Evolutionary conservation across 306 rosid genomes (phyloP).

Genomic region (Quercus bicolor): DNA sequence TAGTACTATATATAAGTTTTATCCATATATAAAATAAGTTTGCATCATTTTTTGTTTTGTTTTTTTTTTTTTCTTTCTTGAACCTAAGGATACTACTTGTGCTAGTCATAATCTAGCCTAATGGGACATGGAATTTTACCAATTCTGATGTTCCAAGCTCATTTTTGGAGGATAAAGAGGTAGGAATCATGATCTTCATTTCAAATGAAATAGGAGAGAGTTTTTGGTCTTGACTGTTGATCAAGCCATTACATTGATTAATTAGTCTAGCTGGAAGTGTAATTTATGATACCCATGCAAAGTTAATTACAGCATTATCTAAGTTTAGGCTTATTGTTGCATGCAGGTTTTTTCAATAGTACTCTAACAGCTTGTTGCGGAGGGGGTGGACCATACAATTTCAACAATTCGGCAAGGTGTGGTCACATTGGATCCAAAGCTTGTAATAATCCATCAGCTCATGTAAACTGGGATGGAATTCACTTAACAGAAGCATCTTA

Average conservation of each 20-base stretch:
- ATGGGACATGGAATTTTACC: too few species aligned
- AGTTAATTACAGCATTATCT: not conserved
- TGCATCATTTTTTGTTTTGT: too few species aligned
- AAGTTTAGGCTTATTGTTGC: not conserved
- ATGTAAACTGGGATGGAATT: slow-evolving; percentile 64
- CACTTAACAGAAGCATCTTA: slow-evolving; percentile 71
- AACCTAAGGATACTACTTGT: too few species aligned
- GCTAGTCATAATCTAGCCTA: too few species aligned
- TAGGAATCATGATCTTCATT: too few species aligned
- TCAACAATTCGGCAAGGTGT: slow-evolving; percentile 53
- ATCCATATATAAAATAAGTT: too few species aligned
- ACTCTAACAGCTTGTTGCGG: slow-evolving; percentile 55
- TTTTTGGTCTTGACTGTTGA: not conserved
- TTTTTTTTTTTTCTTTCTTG: too few species aligned
- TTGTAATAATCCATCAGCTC: slow-evolving; percentile 42
- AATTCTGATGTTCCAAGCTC: not conserved
- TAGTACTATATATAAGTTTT: too few species aligned
- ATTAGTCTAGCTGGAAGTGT: not conserved
- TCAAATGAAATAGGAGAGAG: too few species aligned
- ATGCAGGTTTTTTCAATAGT: slow-evolving; percentile 36
- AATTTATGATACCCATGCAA: not conserved
- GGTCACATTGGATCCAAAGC: slow-evolving; percentile 43
- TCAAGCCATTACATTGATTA: not conserved
- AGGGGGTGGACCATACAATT: slow-evolving; percentile 75
- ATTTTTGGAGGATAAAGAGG: not conserved